phyloP scores from a whole-genome alignment of 805 yeast species.

The Limtongia smithiae region DNA sequence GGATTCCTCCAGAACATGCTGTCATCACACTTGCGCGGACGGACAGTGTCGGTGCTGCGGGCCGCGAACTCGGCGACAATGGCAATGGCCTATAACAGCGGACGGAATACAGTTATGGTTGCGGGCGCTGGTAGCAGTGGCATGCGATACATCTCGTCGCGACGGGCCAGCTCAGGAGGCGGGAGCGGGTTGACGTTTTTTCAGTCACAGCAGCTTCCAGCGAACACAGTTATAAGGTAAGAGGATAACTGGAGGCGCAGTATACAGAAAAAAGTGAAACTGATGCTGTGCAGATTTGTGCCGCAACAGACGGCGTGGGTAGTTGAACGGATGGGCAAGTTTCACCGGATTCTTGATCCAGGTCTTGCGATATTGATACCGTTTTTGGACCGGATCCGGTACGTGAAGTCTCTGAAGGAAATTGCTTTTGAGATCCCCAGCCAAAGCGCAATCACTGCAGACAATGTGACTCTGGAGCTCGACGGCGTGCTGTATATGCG shows the following conservation, averaged over 20 bases:
- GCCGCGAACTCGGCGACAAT: no score
- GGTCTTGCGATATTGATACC: slow-evolving; percentile 76
- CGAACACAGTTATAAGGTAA: slow-evolving; percentile 23
- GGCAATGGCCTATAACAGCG: no score
- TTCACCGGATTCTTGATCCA: slow-evolving; percentile 63
- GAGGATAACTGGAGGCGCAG: not conserved
- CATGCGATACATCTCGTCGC: no score
- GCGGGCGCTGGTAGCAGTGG: no score
- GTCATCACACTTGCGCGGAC: no score
- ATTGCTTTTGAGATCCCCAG: slow-evolving; percentile 80
- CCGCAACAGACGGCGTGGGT: slow-evolving; percentile 92
- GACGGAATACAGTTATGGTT: no score
- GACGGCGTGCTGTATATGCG: slow-evolving; percentile 79
- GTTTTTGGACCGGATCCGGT: slow-evolving; percentile 67
- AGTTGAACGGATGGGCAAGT: slow-evolving; percentile 87
- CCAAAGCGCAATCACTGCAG: slow-evolving; percentile 81
- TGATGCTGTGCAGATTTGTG: slow-evolving; percentile 50
- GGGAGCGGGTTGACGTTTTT: slow-evolving; percentile 10
- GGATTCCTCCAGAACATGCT: no score
- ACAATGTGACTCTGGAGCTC: slow-evolving; percentile 77
- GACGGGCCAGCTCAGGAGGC: not conserved
- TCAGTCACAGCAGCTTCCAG: slow-evolving; percentile 9
- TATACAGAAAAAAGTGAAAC: not conserved
- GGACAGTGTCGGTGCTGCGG: no score
- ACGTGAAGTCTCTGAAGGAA: slow-evolving; percentile 79